A percentile compares a stretch with the other conserved stretches of the same genome.
phyloP scores from a whole-genome alignment of 208 protist species.

The Trypanosoma scelopori region DNA sequence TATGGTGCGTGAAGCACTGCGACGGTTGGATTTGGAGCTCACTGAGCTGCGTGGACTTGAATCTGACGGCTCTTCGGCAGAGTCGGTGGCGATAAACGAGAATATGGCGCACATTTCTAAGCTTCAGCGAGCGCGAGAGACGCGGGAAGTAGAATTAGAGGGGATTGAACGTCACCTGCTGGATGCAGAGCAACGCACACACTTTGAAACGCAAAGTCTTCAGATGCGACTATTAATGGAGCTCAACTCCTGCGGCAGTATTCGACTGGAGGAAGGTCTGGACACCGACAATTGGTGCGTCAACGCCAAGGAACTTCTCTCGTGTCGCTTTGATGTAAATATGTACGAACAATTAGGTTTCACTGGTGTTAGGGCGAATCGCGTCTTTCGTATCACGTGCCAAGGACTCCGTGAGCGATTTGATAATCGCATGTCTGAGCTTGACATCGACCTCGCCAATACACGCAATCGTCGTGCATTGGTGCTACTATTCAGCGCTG shows the following conservation, averaged over 20 bases:
- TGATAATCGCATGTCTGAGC: slow-evolving; percentile 65
- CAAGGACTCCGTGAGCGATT: slow-evolving; percentile 80
- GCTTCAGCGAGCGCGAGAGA: slow-evolving; percentile 60
- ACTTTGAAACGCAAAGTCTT: slow-evolving; percentile 37
- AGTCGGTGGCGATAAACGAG: background rate
- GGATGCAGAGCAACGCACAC: slow-evolving; percentile 37
- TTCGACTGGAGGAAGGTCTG: slow-evolving; percentile 79
- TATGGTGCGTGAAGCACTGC: slow-evolving; percentile 26
- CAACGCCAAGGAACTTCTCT: slow-evolving; percentile 60
- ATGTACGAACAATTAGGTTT: slow-evolving; percentile 66
- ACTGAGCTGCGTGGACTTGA: slow-evolving; percentile 7
- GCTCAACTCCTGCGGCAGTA: slow-evolving; percentile 88
- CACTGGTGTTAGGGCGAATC: slow-evolving; percentile 51
- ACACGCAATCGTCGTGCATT: slow-evolving; percentile 56
- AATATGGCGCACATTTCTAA: slow-evolving; percentile 12
- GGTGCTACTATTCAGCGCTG: slow-evolving; percentile 80
- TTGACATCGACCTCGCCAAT: slow-evolving; percentile 80
- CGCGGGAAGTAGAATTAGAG: slow-evolving; percentile 58
- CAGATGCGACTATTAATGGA: slow-evolving; percentile 74
- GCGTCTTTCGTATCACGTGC: slow-evolving; percentile 83
- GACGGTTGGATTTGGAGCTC: slow-evolving; percentile 31
- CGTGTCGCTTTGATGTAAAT: slow-evolving; percentile 55
- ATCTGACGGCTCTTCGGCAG: background rate
- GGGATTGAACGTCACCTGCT: slow-evolving; percentile 36
- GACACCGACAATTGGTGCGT: slow-evolving; percentile 64